Evolutionary conservation across 306 rosid genomes (phyloP).

Genomic region (Albizia julibrissin): DNA sequence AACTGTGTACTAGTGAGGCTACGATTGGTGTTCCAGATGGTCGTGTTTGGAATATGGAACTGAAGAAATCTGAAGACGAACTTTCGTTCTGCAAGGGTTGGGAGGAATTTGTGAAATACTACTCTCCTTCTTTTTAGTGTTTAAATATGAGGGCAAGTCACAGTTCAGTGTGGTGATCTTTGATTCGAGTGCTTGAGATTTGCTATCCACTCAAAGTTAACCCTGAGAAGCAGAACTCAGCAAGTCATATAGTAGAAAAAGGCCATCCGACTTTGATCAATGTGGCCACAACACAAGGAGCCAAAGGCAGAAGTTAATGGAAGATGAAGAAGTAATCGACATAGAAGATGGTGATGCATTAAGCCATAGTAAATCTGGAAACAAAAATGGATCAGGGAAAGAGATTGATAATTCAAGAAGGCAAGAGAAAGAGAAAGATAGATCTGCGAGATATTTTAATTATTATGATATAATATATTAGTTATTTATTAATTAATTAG

Average conservation of each 20-base stretch:
- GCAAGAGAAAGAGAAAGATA: background rate
- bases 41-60: conserved; percentile 19
- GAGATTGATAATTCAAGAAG: background rate
- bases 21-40: conserved; percentile 23
- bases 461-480: too few relatives aligned
- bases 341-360: background rate
- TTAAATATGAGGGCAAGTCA: conserved; percentile 33
- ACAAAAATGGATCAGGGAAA: background rate
- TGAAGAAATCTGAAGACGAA: background rate
- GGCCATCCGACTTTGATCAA: background rate
- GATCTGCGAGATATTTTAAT: too few relatives aligned
- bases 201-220: conserved; percentile 27
- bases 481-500: too few relatives aligned
- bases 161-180: conserved; percentile 30
- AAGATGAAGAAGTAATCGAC: background rate
- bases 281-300: background rate
- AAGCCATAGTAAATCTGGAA: background rate
- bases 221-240: background rate
- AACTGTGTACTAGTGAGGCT: conserved; percentile 15
- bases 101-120: conserved; percentile 29
- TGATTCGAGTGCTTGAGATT: conserved; percentile 36
- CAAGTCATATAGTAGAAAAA: background rate
- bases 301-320: background rate
- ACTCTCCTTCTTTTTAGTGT: conserved; percentile 26
- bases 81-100: conserved; percentile 30